Evolutionary conservation across 2,329 filamentous ascomycete species (phyloP), one percentile per base, ranked within the genome.

Genomic region (Xylaria arbuscula): DNA sequence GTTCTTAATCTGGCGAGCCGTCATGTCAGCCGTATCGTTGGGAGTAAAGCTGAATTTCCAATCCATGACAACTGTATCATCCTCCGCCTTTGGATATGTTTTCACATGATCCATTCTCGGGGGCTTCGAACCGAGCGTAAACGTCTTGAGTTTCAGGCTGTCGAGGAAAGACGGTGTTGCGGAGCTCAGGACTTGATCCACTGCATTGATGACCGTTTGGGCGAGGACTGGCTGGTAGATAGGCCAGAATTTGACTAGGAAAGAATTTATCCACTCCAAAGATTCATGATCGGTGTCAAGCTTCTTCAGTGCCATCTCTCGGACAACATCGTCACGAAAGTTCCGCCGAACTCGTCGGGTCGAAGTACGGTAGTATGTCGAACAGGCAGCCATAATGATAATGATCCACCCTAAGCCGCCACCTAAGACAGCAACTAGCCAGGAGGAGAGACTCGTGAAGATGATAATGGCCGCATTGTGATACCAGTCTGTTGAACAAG

Each of bases 31-130:
- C 2, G 89, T 92, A 80, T 99, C 97, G 73, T 96, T 98, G 40
- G 96, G 96, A 0, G 93, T 98, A 83, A 99, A 99, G 85, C 95
- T 98, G 81, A 99, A 99, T 77, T 97, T 97, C 96, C 96, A 99
- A 79, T 99, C 96, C 96, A 99, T 99, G 76, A 98, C 88, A 50
- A 99, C 93, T 67, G 94, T 90, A 77, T 99, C 96, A 71, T 98
- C 94, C 74, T 98, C 93, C 1, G 93, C 93, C 80, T 96, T 97
- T 66, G 95, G 95, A 75, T 99, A 98, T 0, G 96, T 97, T 85
- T 97, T 98, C 80, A 99, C 96, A 77, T 98, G 94, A 81, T 99
- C 96, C 85, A 99, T 88, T 36, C 96, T 90, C 6, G 97, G 97
- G 34, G 96, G 95, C 82, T 99, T 99, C 9, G 93, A 94, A 64